Conservation (phyloP, 2,329 filamentous ascomycete species). For the Colletotrichum brevisporum region DNA sequence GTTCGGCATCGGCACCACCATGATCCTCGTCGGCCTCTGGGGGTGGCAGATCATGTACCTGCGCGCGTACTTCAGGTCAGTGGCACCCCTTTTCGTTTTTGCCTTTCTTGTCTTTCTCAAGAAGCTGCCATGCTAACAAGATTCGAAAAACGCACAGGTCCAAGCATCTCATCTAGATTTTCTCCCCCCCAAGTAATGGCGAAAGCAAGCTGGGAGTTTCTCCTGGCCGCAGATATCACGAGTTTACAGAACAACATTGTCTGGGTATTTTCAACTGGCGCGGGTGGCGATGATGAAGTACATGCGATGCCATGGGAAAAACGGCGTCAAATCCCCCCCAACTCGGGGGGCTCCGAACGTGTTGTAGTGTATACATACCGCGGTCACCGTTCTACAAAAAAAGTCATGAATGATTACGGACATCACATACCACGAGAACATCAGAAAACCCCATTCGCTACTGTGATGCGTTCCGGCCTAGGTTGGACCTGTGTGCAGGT, state of each 20-base stretch:
- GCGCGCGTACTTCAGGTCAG: slow-evolving; percentile 91
- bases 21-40: slow-evolving; percentile 89
- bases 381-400: slow-evolving; percentile 27
- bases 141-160: slow-evolving; percentile 59
- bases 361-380: slow-evolving; percentile 39
- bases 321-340: slow-evolving; percentile 9
- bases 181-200: not conserved
- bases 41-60: slow-evolving; percentile 99
- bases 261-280: not conserved
- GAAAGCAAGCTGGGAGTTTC: not conserved
- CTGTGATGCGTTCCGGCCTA: not conserved
- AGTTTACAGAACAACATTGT: slow-evolving; percentile 26
- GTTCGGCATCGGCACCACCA: slow-evolving; percentile 96
- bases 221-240: slow-evolving; percentile 10
- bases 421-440: not conserved
- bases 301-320: slow-evolving; percentile 30
- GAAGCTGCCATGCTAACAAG: slow-evolving; percentile 28
- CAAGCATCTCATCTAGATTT: slow-evolving; percentile 75
- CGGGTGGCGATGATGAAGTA: slow-evolving; percentile 26
- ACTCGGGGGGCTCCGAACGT: slow-evolving; percentile 39
- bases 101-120: too few relatives aligned
- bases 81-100: not conserved
- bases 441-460: not conserved
- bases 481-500: not conserved
- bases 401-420: slow-evolving; percentile 42